These are phyloP conservation scores for Cordia subcordata DNA, from an alignment of 257 asterid species.

Conservation along the genomic window DNA sequence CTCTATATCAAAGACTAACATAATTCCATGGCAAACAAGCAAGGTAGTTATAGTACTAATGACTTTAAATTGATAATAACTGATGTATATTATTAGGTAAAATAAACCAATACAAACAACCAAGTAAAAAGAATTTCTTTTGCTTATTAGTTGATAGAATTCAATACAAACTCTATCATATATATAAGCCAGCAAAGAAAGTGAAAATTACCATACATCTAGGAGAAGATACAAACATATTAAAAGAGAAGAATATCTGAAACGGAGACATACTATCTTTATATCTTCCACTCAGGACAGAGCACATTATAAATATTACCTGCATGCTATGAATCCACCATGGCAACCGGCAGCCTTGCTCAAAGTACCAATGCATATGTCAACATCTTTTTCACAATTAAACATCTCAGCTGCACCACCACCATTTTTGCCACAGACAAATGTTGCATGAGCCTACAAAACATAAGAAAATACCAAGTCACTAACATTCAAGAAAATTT, in stretches of 20 bases:
- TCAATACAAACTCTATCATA: neutral
- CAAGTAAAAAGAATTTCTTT: no score
- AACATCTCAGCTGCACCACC: constrained; percentile 95
- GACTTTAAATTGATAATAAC: neutral
- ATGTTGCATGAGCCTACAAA: constrained; percentile 88
- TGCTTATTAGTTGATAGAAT: no score
- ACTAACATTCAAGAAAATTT: neutral
- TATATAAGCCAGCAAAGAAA: no score
- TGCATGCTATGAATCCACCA: constrained; percentile 97
- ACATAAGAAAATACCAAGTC: constrained; percentile 5
- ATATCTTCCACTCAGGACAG: neutral
- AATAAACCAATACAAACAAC: no score
- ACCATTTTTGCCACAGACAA: constrained; percentile 87
- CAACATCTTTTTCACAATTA: constrained; percentile 73
- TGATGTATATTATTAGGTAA: neutral
- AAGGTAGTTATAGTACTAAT: neutral
- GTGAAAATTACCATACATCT: no score
- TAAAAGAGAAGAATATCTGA: no score
- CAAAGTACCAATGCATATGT: constrained; percentile 85
- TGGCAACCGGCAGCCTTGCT: constrained; percentile 99
- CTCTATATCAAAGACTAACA: neutral
- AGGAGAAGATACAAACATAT: no score
- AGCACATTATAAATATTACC: constrained; percentile 29
- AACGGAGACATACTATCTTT: no score
- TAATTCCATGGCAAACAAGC: neutral